Conservation (phyloP, 306 rosid genomes). For the Macrotyloma uniflorum region DNA sequence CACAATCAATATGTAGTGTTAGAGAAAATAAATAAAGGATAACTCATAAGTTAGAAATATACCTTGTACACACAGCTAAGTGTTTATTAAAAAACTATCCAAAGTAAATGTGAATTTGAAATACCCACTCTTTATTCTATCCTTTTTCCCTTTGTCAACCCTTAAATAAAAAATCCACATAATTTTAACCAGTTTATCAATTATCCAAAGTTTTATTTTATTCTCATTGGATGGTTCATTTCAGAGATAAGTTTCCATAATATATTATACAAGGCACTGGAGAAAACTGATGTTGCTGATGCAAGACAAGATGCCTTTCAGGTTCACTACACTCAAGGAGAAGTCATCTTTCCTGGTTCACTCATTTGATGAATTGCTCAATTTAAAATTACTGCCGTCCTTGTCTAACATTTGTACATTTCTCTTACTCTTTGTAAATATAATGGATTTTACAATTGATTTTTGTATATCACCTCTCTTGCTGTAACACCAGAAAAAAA, state of each 20-base stretch:
- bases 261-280: neutral
- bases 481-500: neutral
- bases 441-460: slow-evolving; percentile 9
- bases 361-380: neutral
- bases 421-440: neutral
- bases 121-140: neutral
- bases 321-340: neutral
- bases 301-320: neutral
- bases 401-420: neutral
- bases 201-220: neutral
- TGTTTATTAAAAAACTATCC: no score
- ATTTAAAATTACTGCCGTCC: slow-evolving; percentile 18
- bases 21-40: no score
- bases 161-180: neutral
- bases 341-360: neutral
- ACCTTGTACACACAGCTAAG: no score
- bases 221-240: neutral
- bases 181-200: neutral
- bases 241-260: neutral
- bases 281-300: neutral
- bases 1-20: no score
- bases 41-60: no score
- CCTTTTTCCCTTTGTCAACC: neutral
- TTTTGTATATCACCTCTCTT: neutral
- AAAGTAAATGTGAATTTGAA: neutral